Evolutionary conservation across 2,329 filamentous ascomycete species (phyloP), one percentile per base, ranked within the genome.

Genomic region (Fusarium beomiforme): DNA sequence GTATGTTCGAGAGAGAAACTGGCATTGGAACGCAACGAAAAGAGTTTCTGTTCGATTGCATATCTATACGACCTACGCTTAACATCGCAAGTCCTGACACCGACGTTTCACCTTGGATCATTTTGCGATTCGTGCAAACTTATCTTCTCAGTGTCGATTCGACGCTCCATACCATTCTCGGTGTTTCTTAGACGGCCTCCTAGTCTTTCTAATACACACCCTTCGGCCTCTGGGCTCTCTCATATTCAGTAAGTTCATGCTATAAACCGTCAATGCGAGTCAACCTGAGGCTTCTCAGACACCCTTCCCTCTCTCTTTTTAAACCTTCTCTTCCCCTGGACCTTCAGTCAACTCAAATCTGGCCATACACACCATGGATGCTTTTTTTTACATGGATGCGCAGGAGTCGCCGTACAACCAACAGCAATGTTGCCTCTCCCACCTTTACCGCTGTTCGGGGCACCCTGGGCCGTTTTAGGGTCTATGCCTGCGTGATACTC

Each of bases 241-340:
- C 65, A 31, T 56, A 50, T 39, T 37, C 23, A 47, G 69, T 71
- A 66, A 72, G 69, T 71, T 42, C 44, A 60, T 46, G 36, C 43
- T 49, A 63, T 39, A 37, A 37, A 44, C 26, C 43, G 21, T 42
- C 31, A 36, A 47, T 57, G 43, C 55, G 36, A 70, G 53, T 26
- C 39, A 56, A 49, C 67, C 42, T 49, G 19, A 39, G 46, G 42
- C 49, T 46, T 61, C 50, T 60, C 60, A 41, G 47, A 50, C 59
- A 42, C 53, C 43, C 44, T 44, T 31, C 53, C 44, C 46, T 56
- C 29, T 51, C 12, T 50, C 47, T 49, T 63, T 41, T 41, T 46
- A 33, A 43, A 10, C 23, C 60, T 59, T 46, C 57, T 55, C n/a
- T 61, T 50, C 44, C 56, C 37, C 29, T 36, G 23, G n/a, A 43